A percentile compares a stretch with the other conserved stretches of the same genome.
Evolutionary conservation across 495 filamentous ascomycete species (phyloP).

Genomic region (Neurospora sp.): DNA sequence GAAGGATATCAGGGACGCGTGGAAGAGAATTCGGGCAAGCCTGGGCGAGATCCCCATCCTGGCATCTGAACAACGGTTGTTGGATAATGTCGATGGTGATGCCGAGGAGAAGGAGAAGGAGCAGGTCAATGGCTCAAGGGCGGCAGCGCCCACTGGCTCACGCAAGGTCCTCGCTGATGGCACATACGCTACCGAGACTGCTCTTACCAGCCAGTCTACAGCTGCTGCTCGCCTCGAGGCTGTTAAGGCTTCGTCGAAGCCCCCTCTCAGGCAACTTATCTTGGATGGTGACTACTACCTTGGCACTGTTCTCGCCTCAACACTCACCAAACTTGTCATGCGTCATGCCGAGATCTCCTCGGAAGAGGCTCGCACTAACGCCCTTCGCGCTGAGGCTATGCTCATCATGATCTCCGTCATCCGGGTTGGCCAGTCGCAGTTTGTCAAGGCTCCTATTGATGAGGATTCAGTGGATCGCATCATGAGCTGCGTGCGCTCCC

Average conservation of each 20-base stretch:
- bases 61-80: conserved; percentile 84
- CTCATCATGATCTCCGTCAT: conserved; percentile 99
- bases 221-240: conserved; percentile 88
- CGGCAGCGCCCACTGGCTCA: conserved; percentile 68
- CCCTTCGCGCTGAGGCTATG: conserved; percentile 94
- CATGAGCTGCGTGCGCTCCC: conserved; percentile 88
- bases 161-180: conserved; percentile 91
- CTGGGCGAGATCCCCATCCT: conserved; percentile 96
- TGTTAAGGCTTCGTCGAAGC: conserved; percentile 94
- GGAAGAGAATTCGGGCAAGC: conserved; percentile 90
- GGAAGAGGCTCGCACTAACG: conserved; percentile 81
- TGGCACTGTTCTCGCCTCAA: conserved; percentile 87
- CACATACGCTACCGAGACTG: conserved; percentile 94
- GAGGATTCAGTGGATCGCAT: conserved; percentile 96
- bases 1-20: conserved; percentile 89
- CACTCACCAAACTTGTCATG: conserved; percentile 97
- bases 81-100: conserved; percentile 52
- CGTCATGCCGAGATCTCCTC: conserved; percentile 90
- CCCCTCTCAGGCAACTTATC: conserved; percentile 88
- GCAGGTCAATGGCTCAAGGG: conserved; percentile 70
- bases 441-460: conserved; percentile 94
- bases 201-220: conserved; percentile 83
- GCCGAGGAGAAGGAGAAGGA: conserved; percentile 50
- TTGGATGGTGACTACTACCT: conserved; percentile 97
- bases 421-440: conserved; percentile 93